Evolutionary conservation across 2,329 filamentous ascomycete species (phyloP).

Genomic region (Arthroderma sp.): DNA sequence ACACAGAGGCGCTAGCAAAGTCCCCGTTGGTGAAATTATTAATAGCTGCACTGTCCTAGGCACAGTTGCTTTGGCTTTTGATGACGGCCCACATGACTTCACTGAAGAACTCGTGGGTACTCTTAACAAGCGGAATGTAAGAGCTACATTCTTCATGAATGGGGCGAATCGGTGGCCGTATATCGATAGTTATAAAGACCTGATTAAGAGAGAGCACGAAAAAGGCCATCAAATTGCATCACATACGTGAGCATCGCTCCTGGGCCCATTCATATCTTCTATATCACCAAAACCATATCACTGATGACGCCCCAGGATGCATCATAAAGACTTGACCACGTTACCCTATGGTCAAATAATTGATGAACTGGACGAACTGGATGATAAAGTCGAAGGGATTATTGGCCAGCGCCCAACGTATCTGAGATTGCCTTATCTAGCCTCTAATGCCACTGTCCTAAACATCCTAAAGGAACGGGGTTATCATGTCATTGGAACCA

Average conservation of each 20-base stretch:
- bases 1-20: slow-evolving; percentile 33
- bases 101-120: slow-evolving; percentile 57
- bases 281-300: not conserved
- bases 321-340: slow-evolving; percentile 26
- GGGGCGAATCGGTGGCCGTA: slow-evolving; percentile 29
- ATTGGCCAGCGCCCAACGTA: slow-evolving; percentile 35
- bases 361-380: slow-evolving; percentile 29
- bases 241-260: slow-evolving; percentile 25
- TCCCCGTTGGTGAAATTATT: slow-evolving; percentile 3
- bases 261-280: not conserved
- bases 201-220: slow-evolving; percentile 18
- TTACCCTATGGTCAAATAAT: slow-evolving; percentile 21
- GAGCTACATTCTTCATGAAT: slow-evolving; percentile 80
- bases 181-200: slow-evolving; percentile 18
- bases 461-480: slow-evolving; percentile 27
- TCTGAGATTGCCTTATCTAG: slow-evolving; percentile 35
- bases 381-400: slow-evolving; percentile 26
- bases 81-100: slow-evolving; percentile 66
- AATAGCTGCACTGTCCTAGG: slow-evolving; percentile 27
- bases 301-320: slow-evolving; percentile 18
- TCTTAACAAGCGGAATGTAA: slow-evolving; percentile 50
- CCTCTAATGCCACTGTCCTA: slow-evolving; percentile 20
- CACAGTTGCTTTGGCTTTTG: slow-evolving; percentile 71
- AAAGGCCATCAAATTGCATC: slow-evolving; percentile 36
- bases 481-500: slow-evolving; percentile 33